Base-by-base conservation (phyloP, 192 early-diverging fungal species). In the Coemansia sp. region DNA sequence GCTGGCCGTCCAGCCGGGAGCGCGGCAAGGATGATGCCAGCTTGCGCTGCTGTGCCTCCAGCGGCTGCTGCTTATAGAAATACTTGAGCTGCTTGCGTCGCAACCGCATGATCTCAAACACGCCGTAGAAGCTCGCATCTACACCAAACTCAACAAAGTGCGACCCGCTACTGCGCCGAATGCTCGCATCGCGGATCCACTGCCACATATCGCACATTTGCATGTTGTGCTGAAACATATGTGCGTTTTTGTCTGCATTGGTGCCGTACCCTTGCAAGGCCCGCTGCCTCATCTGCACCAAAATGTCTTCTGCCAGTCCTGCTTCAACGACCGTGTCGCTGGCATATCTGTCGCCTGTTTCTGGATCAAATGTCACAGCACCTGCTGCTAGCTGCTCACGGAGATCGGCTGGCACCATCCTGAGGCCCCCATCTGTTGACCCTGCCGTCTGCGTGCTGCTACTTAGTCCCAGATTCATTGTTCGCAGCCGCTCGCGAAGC, bases 261-360 rank as follows among this genome's bases (percentile, higher is more conserved):
- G 91, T 82, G 8, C 82, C 85, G 70, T 98, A 98, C 7, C 92
- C 91, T 7, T 68, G 68, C 47, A 71, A 54, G 2, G 87, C 93
- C 43, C 90, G 82, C 51, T 82, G 79, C 23, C 87, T 79, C 88
- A 98, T 98, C 7, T 81, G 68, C 6, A 87, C 83, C 3, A 91
- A 86, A 40, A 96, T 86, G 66, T 98, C 95, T 15, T 63, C 57
- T 10, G 43, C 42, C 41, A 70, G 57, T 12, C 50, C 57, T 37
- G 42, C 53, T 37, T 59, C 45, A 6, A 60, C 36, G 2, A 11
- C 14, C 10, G 12, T 40, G 40, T 50, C 30, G 35, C 53, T 57
- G 9, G 49, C 52, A n/a, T 16, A 21, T 10, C 28, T 30, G 14
- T 52, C 51, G n/a, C 58, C 65, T 5, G 31, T 14, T 4, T 52